These are phyloP conservation scores for Saccharomycopsis microspora DNA, from an alignment of 805 yeast genomes.

Conservation along the genomic window DNA sequence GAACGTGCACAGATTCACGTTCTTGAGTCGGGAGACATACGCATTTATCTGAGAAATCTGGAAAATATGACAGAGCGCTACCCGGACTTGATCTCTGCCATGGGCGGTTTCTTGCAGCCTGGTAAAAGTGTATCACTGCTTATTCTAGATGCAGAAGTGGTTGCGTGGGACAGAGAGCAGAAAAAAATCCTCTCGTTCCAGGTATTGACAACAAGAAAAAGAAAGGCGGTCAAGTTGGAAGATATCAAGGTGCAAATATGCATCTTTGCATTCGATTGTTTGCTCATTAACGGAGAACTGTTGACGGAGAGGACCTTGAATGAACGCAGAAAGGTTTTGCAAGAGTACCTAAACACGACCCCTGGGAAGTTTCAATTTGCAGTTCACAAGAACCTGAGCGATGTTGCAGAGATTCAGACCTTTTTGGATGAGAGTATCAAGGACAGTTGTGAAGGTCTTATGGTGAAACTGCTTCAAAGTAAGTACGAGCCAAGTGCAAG, in stretches of 20 bases:
- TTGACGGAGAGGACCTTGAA: constrained; percentile 53
- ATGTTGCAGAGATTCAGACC: constrained; percentile 60
- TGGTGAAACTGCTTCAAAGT: constrained; percentile 83
- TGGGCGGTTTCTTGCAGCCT: constrained; percentile 42
- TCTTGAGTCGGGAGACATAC: constrained; percentile 49
- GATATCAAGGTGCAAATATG: constrained; percentile 89
- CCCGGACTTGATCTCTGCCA: constrained; percentile 73
- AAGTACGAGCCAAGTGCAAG: constrained; percentile 91
- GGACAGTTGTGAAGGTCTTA: constrained; percentile 88
- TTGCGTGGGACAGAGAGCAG: constrained; percentile 82
- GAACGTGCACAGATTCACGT: constrained; percentile 94
- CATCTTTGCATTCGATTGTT: constrained; percentile 80
- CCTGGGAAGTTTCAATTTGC: constrained; percentile 81
- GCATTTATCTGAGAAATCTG: constrained; percentile 84
- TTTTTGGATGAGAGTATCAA: constrained; percentile 84
- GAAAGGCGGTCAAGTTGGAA: constrained; percentile 81
- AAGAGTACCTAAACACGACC: constrained; percentile 42
- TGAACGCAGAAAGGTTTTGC: constrained; percentile 57
- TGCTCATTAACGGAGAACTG: constrained; percentile 65
- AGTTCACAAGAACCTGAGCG: constrained; percentile 55
- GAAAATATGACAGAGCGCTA: constrained; percentile 96
- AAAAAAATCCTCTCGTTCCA: constrained; percentile 89
- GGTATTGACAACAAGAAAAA: constrained; percentile 81
- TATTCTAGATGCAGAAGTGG: constrained; percentile 93
- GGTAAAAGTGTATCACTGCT: constrained; percentile 36